Evolutionary conservation across 495 filamentous ascomycete species (phyloP).

Genomic region (Podospora anserina): DNA sequence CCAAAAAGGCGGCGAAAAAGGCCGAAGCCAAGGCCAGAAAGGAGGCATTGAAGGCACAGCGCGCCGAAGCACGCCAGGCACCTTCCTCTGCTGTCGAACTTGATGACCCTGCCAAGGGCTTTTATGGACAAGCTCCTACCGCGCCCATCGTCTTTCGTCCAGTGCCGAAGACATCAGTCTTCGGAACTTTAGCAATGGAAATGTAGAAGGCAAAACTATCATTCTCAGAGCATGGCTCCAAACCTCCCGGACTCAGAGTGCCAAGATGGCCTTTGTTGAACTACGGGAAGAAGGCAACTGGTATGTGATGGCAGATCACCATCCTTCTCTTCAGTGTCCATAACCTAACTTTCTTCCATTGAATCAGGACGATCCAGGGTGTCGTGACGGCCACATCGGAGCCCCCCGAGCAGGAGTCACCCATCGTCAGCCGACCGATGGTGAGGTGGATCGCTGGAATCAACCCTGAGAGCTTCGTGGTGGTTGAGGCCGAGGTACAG

Average conservation of each 20-base stretch:
- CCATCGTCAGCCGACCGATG: constrained; percentile 72
- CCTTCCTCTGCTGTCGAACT: constrained; percentile 46
- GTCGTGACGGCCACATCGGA: constrained; percentile 45
- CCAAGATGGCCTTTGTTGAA: constrained; percentile 88
- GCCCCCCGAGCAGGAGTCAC: constrained; percentile 42
- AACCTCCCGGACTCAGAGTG: constrained; percentile 78
- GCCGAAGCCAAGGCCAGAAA: constrained; percentile 51
- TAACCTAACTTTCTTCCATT: too few relatives aligned
- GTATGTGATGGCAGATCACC: constrained; percentile 34
- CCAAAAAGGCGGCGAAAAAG: constrained; percentile 56
- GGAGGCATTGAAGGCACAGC: constrained; percentile 50
- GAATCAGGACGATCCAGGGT: constrained; percentile 57
- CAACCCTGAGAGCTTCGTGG: constrained; percentile 77
- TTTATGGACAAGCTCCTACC: too few relatives aligned
- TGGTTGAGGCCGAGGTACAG: constrained; percentile 76
- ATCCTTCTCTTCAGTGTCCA: too few relatives aligned
- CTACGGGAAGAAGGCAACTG: constrained; percentile 72
- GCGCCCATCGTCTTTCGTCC: too few relatives aligned
- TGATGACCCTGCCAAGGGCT: constrained; percentile 35
- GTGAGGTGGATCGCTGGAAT: constrained; percentile 75
- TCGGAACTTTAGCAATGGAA: too few relatives aligned
- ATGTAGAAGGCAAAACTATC: constrained; percentile 59
- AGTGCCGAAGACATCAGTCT: too few relatives aligned
- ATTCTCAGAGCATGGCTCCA: constrained; percentile 81
- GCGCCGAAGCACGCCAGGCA: constrained; percentile 39